Base-by-base conservation (phyloP, 1,284 basidiomycete species). In the Leccinum pachyderme region DNA sequence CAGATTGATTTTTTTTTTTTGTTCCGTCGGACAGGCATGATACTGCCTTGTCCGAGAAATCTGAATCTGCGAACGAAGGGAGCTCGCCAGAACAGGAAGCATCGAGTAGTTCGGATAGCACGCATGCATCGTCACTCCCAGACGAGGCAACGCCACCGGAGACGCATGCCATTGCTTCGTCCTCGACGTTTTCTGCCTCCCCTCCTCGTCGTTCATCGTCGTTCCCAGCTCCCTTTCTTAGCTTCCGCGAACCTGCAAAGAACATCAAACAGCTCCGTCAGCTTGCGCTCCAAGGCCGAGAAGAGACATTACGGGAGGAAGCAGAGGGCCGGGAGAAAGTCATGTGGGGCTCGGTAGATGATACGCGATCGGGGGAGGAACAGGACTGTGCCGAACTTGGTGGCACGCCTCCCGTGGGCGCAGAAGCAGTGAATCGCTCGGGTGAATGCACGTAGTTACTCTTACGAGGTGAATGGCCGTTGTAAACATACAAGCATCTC, bases 311-410 rank as follows among this genome's bases (percentile, higher is more conserved):
- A 35, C 57, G 58, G 0, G 57, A 62, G 33, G 65, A 68, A 31
- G 66, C 63, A 4, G 61, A 69, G 53, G 61, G 59, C 0, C 59
- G 61, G 31, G 63, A 59, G 35, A 68, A 68, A 15, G 59, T 70
- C 1, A 59, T 68, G 1, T 68, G 68, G 69, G 64, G 62, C 0
- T 49, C 29, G 12, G 55, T 50, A 27, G 59, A 67, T 31, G 32
- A 41, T 7, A 18, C 18, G 6, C 37, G 12, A n/a, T 41, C 37
- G 11, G 37, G 18, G 18, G 37, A 22, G 37, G 37, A 41, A 41
- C 18, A 4, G 11, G 37, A 22, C 6, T 22, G 2, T 22, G 37
- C 12, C 37, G 37, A 7, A 41, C 11, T 12, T 41, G 9, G 18
- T 39, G 18, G 18, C 37, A 22, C 18, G 18, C n/a, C 18, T 39